Percentiles rank a stretch among this genome's conserved stretches.
phyloP scores from a whole-genome alignment of 1,284 basidiomycete genomes.

The Ganoderma boninense region DNA sequence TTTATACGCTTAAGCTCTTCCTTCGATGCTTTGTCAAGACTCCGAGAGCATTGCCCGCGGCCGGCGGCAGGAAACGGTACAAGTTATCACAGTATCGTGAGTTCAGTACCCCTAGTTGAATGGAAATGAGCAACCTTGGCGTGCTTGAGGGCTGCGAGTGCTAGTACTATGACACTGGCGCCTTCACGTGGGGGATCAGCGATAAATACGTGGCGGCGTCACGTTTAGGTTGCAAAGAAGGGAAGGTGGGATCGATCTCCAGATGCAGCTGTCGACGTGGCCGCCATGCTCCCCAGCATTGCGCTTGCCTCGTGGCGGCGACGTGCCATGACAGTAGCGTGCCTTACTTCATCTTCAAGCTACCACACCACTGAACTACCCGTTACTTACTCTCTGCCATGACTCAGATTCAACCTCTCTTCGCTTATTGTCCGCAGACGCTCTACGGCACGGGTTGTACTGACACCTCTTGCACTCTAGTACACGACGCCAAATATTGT shows the following conservation, averaged over 20 bases:
- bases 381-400: neutral
- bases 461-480: conserved; percentile 1
- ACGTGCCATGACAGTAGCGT: neutral
- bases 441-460: conserved; percentile 11
- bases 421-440: conserved; percentile 5
- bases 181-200: neutral
- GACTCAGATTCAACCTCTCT: neutral
- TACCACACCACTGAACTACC: neutral
- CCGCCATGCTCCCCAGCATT: neutral
- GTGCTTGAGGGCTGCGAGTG: neutral
- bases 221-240: neutral
- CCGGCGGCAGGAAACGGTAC: neutral
- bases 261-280: neutral
- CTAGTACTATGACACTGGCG: neutral
- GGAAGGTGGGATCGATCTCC: neutral
- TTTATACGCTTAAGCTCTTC: neutral
- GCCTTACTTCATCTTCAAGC: neutral
- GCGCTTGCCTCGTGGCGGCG: neutral
- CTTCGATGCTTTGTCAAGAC: neutral
- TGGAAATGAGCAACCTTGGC: neutral
- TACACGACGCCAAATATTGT: conserved; percentile 10
- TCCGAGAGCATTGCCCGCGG: neutral
- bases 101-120: neutral
- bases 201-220: too few species aligned
- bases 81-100: neutral